A percentile compares a stretch with the other conserved stretches of the same genome.
phyloP scores from a whole-genome alignment of 2,329 filamentous ascomycete species.

The Talaromyces funiculosus region DNA sequence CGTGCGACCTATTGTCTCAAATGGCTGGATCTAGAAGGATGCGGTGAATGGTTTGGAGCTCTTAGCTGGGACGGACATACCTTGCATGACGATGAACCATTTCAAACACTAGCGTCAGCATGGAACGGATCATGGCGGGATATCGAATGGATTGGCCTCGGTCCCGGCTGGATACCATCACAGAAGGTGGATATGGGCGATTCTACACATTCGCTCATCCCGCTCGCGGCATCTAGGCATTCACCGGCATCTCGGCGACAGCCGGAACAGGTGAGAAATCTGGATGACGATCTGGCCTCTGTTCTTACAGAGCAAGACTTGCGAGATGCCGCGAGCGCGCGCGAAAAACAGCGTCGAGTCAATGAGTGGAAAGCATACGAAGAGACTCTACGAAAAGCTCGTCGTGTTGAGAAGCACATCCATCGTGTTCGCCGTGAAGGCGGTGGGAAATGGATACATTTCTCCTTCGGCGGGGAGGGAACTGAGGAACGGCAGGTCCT shows the following conservation, averaged over 20 bases:
- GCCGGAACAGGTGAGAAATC: slow-evolving; percentile 25
- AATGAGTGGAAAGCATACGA: slow-evolving; percentile 30
- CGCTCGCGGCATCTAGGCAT: slow-evolving; percentile 22
- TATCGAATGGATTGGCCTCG: slow-evolving; percentile 38
- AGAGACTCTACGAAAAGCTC: slow-evolving; percentile 23
- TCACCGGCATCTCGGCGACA: slow-evolving; percentile 16
- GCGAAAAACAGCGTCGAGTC: slow-evolving; percentile 22
- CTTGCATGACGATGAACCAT: slow-evolving; percentile 23
- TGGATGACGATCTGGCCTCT: slow-evolving; percentile 7
- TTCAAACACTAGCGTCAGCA: slow-evolving; percentile 32
- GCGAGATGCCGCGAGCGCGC: slow-evolving; percentile 21
- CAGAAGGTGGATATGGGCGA: slow-evolving; percentile 7
- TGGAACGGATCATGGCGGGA: slow-evolving; percentile 45
- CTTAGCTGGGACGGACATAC: slow-evolving; percentile 40
- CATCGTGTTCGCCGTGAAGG: slow-evolving; percentile 25
- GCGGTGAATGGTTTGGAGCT: slow-evolving; percentile 50
- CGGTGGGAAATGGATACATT: slow-evolving; percentile 37
- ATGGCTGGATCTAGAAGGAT: slow-evolving; percentile 60
- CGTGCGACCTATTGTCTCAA: slow-evolving; percentile 52
- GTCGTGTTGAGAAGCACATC: slow-evolving; percentile 28
- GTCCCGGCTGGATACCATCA: slow-evolving; percentile 37
- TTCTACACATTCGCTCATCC: background rate
- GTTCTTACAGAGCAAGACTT: slow-evolving; percentile 12
- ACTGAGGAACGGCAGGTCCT: background rate
- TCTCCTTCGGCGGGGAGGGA: slow-evolving; percentile 24